Base-by-base conservation (phyloP, 441 rosid genomes). In the Pelargonium australe region DNA sequence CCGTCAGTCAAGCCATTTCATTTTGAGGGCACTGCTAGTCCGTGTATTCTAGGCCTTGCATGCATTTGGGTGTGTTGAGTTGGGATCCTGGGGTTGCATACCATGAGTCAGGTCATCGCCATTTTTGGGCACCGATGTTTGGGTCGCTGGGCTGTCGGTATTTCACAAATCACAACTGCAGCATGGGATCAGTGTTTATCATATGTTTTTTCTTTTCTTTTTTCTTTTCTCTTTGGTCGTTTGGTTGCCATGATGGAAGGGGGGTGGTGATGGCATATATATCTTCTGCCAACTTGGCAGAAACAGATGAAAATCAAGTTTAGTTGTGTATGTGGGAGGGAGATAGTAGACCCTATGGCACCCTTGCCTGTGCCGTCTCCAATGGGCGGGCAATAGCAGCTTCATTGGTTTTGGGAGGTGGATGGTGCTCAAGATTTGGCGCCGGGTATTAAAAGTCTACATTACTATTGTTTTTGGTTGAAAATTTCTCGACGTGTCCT, bases 21-120 rank as follows among this genome's bases (percentile, higher is more conserved):
- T 82, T 82, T 83, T 86, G 86, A 88, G 79, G 77, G 76, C 25
- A 66, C 76, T 55, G 75, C 69, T 68, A 65, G 72, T 34, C 37
- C 66, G 62, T 72, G 37, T 76, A 70, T 68, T 70, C 73, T 70
- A 86, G 82, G 82, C 70, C 72, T 81, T 87, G 77, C 93, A 84
- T 86, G 90, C 90, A 83, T 87, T 83, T 76, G 86, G 79, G 84
- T 82, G 83, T 71, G 82, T 84, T 45, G 83, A 71, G 82, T 80
- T 73, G 83, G 86, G 85, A 70, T 81, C 81, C 81, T 60, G 68
- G 79, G 64, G 74, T 82, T 81, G 84, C 85, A 83, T 79, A 70
- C 75, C 72, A 63, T 14, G 77, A 66, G 81, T 83, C 84, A 44
- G 76, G 80, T 77, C 76, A 70, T 75, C 70, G 25, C 75, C 84